These are phyloP conservation scores for Acacia pycnantha DNA, from an alignment of 331 rosid genomes.

Conservation along the genomic window DNA sequence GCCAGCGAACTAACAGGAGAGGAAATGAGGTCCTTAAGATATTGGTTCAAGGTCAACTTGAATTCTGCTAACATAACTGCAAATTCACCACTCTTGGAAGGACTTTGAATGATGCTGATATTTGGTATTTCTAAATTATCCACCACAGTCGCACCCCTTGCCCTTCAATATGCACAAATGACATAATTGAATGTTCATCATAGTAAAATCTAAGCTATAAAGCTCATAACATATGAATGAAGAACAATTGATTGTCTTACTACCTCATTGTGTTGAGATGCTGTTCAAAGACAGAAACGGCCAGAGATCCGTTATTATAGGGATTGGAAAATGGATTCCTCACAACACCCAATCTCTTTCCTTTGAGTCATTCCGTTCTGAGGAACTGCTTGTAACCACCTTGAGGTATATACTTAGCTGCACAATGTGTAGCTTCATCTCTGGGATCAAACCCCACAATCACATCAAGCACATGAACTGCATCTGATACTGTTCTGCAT, in stretches of 20 bases:
- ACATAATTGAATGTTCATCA: background rate
- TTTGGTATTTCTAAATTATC: background rate
- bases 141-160: conserved; percentile 1
- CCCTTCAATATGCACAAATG: background rate
- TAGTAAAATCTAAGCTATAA: background rate
- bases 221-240: background rate
- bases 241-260: background rate
- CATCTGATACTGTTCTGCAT: background rate
- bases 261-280: background rate
- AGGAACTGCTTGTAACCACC: background rate
- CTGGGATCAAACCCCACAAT: background rate
- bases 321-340: background rate
- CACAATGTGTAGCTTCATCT: background rate
- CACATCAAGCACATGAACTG: background rate
- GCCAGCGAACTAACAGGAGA: background rate
- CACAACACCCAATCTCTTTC: background rate
- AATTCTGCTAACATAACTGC: background rate
- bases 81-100: background rate
- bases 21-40: background rate
- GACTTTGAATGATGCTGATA: background rate
- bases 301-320: background rate
- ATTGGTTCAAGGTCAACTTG: background rate
- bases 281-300: background rate
- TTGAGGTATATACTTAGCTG: background rate
- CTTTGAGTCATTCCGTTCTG: background rate